Conservation (phyloP, 2,329 filamentous ascomycete genomes). For the Claviceps humidiphila region DNA sequence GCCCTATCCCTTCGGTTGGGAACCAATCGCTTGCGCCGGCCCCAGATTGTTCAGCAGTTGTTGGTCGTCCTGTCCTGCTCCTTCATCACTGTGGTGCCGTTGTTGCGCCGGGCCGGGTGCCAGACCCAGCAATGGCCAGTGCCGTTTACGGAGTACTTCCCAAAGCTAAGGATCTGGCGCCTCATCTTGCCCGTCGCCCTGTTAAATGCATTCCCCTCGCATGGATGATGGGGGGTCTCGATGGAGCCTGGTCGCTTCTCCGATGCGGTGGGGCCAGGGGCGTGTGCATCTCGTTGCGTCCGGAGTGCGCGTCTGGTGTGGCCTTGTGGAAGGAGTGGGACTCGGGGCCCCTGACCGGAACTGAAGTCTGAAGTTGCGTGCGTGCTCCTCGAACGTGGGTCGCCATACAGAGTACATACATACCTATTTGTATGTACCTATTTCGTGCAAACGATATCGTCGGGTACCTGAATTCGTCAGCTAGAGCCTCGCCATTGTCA, state of each 20-base stretch:
- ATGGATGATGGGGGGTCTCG: not conserved
- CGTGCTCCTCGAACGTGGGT: not conserved
- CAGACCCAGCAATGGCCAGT: not conserved
- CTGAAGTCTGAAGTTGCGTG: not conserved
- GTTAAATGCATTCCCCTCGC: constrained; percentile 3
- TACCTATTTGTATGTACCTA: too few species aligned
- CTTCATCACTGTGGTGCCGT: constrained; percentile 1
- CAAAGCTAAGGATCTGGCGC: not conserved
- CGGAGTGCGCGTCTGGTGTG: not conserved
- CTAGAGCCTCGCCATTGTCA: not conserved
- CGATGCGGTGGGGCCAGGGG: constrained; percentile 5
- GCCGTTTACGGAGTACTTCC: not conserved
- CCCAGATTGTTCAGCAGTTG: not conserved
- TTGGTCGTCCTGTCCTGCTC: not conserved
- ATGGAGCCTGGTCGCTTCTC: constrained; percentile 1
- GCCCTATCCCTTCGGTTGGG: not conserved
- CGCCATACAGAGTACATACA: not conserved
- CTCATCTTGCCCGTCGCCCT: not conserved
- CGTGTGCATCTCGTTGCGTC: not conserved
- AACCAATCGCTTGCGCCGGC: not conserved
- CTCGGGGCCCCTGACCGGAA: not conserved
- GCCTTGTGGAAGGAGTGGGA: not conserved
- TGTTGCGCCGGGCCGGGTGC: not conserved
- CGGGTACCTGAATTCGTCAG: not conserved
- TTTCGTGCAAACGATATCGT: too few species aligned